Percentiles rank a stretch among this genome's conserved stretches.
Evolutionary conservation across 2,329 filamentous ascomycete species (phyloP).

Genomic region (Triangularia verruculosa): DNA sequence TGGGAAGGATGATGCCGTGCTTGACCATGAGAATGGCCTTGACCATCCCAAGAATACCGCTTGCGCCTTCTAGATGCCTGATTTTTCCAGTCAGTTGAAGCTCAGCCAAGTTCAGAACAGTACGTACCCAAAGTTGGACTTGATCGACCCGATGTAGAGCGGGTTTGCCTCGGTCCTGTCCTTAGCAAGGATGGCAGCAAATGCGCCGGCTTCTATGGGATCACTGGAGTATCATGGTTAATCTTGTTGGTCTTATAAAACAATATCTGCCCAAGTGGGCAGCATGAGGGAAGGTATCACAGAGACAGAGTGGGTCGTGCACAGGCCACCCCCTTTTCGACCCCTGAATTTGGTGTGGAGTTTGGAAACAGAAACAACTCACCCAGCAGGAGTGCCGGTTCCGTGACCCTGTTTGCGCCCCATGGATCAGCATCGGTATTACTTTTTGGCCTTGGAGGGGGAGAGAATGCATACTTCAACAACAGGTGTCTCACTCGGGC

Average conservation of each 20-base stretch:
- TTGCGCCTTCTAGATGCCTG: constrained; percentile 20
- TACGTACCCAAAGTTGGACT: constrained; percentile 18
- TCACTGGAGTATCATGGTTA: constrained; percentile 28
- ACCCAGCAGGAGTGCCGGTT: constrained; percentile 9
- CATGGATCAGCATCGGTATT: too few species aligned
- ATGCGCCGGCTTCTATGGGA: constrained; percentile 37
- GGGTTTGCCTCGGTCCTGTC: background rate
- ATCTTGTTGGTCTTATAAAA: background rate
- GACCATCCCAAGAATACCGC: constrained; percentile 16
- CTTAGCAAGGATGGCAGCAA: constrained; percentile 33
- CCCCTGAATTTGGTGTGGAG: constrained; percentile 3
- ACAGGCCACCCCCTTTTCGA: background rate
- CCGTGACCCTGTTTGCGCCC: constrained; percentile 15
- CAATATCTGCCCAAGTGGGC: too few species aligned
- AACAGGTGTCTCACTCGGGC: constrained; percentile 17
- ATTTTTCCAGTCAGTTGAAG: background rate
- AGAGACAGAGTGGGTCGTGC: too few species aligned
- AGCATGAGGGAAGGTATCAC: too few species aligned
- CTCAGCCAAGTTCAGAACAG: background rate
- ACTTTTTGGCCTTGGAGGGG: too few species aligned
- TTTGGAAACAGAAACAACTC: background rate
- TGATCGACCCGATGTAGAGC: constrained; percentile 16
- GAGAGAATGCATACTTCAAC: constrained; percentile 19
- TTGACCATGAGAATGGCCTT: constrained; percentile 20
- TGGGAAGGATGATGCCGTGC: constrained; percentile 22